Evolutionary conservation across 2,329 filamentous ascomycete species (phyloP).

Genomic region (Colletotrichum lindemuthianum): DNA sequence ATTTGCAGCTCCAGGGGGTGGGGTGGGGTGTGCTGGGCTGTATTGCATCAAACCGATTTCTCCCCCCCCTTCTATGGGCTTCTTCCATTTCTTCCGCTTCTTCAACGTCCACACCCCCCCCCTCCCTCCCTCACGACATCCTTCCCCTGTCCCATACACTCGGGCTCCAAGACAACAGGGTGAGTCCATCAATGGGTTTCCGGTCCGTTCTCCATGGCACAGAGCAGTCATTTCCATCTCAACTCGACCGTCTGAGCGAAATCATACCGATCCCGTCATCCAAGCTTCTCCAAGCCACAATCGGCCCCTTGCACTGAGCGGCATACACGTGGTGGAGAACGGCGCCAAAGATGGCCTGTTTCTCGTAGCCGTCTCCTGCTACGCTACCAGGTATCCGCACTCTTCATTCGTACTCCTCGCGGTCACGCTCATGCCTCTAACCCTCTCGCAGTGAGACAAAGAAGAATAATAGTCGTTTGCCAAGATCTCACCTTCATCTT

Average conservation of each 20-base stretch:
- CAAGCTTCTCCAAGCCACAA: constrained; percentile 17
- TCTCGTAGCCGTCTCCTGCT: constrained; percentile 12
- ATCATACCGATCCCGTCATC: constrained; percentile 13
- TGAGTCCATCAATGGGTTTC: constrained; percentile 22
- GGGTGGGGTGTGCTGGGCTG: background rate
- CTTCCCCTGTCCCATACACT: constrained; percentile 5
- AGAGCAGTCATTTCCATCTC: no score
- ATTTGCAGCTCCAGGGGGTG: constrained; percentile 1
- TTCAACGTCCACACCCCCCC: background rate
- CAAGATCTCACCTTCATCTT: constrained; percentile 14
- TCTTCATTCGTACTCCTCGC: background rate
- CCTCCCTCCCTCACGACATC: background rate
- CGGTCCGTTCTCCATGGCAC: constrained; percentile 27
- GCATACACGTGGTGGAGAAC: constrained; percentile 28
- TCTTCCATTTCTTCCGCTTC: constrained; percentile 3
- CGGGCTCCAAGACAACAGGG: background rate
- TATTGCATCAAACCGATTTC: constrained; percentile 22
- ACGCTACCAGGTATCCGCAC: background rate
- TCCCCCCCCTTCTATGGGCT: background rate
- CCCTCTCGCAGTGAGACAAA: constrained; percentile 15
- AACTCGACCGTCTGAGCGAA: constrained; percentile 7
- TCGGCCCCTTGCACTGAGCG: constrained; percentile 20
- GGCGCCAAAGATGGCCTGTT: constrained; percentile 9
- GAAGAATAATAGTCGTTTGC: constrained; percentile 14
- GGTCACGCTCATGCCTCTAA: background rate